Percentiles rank a stretch among this genome's conserved stretches.
Evolutionary conservation across 768 basidiomycete species (phyloP).

Genomic region (Hygrocybe punicea): DNA sequence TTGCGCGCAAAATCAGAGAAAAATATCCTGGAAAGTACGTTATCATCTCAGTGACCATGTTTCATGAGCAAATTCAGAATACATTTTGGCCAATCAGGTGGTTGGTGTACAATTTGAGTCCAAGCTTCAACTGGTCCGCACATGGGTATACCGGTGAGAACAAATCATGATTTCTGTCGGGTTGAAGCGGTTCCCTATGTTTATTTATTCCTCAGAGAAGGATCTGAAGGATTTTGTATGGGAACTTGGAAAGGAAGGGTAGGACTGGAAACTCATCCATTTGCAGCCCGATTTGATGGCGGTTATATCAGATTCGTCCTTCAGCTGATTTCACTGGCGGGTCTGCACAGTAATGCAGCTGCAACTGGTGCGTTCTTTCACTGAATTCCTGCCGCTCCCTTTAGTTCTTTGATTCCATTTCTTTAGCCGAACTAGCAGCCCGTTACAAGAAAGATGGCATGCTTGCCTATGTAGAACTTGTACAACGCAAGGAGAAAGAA

Average conservation of each 20-base stretch:
- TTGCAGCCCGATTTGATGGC: conserved; percentile 4
- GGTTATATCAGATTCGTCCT: conserved; percentile 66
- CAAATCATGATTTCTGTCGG: background rate
- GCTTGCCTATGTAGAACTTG: conserved; percentile 86
- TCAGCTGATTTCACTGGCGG: conserved; percentile 85
- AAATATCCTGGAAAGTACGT: conserved; percentile 63
- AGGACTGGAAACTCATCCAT: conserved; percentile 14
- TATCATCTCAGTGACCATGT: background rate
- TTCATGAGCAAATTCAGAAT: background rate
- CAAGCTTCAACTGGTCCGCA: conserved; percentile 89
- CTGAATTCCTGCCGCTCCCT: conserved; percentile 2
- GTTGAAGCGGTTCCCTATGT: background rate
- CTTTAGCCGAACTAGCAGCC: conserved; percentile 69
- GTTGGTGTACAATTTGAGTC: conserved; percentile 92
- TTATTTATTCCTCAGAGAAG: conserved; percentile 43
- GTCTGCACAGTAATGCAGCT: conserved; percentile 81
- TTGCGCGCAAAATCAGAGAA: conserved; percentile 71
- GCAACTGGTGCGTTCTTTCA: conserved; percentile 53
- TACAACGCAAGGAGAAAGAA: conserved; percentile 85
- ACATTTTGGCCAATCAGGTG: conserved; percentile 44
- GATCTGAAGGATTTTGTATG: conserved; percentile 84
- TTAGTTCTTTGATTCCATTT: background rate
- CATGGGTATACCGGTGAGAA: conserved; percentile 72
- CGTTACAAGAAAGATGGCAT: conserved; percentile 85
- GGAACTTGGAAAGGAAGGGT: conserved; percentile 89